A percentile compares a stretch with the other conserved stretches of the same genome.
Conservation (phyloP, 1,139 yeast genomes). For the Debaryomycetaceae sp. region DNA sequence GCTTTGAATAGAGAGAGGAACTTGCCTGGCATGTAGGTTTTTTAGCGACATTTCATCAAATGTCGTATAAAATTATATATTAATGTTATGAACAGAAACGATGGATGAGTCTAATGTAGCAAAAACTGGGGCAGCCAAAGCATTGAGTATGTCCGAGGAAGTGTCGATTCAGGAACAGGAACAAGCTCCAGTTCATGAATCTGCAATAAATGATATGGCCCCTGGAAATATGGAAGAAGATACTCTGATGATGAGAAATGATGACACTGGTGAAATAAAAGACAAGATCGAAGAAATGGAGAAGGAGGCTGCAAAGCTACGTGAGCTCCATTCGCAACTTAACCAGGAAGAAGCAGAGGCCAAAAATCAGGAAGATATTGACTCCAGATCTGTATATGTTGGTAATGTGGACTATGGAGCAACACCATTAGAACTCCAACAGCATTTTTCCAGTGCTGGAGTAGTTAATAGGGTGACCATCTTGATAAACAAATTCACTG, state of each 20-base stretch:
- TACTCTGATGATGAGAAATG: conserved; percentile 8
- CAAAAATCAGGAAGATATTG: conserved; percentile 45
- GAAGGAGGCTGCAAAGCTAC: conserved; percentile 24
- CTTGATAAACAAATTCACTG: conserved; percentile 64
- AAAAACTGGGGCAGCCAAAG: not conserved
- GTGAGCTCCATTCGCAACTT: conserved; percentile 24
- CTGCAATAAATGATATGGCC: not conserved
- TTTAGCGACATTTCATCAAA: conserved; percentile 1
- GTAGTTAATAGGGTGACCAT: conserved; percentile 82
- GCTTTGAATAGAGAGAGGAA: conserved; percentile 33
- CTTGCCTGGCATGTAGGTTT: conserved; percentile 20
- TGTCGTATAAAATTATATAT: conserved; percentile 1
- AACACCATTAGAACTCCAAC: conserved; percentile 78
- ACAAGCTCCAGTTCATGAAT: conserved; percentile 3
- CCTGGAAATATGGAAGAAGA: not conserved
- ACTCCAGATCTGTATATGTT: conserved; percentile 77
- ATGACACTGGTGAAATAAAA: conserved; percentile 10
- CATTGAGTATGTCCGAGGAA: conserved; percentile 16
- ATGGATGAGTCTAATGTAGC: not conserved
- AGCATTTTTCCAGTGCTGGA: conserved; percentile 73
- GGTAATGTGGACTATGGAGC: conserved; percentile 84
- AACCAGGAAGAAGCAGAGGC: conserved; percentile 9
- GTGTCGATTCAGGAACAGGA: conserved; percentile 15
- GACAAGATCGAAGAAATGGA: conserved; percentile 23
- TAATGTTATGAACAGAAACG: not conserved